Percentiles rank a stretch among this genome's conserved stretches.
These are phyloP conservation scores for Mycena rosella DNA, from an alignment of 768 basidiomycete species.

Conservation along the genomic window DNA sequence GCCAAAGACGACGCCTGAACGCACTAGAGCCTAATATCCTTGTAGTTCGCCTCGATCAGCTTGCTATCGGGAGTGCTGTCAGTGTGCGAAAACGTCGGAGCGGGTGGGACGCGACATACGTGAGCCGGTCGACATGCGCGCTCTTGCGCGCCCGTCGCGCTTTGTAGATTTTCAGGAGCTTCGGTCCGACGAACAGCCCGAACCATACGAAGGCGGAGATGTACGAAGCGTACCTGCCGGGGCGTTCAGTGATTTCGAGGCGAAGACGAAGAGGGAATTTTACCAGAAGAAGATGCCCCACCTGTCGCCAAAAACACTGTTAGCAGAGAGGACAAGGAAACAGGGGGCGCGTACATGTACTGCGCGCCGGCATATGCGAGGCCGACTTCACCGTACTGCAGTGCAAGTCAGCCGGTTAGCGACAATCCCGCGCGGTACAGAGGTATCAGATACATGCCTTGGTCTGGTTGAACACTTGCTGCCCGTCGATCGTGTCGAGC, in stretches of 20 bases:
- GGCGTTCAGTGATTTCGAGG: neutral
- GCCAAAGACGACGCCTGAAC: no score
- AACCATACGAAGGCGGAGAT: slow-evolving; percentile 25
- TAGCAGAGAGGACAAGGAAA: neutral
- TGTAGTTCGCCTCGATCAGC: slow-evolving; percentile 17
- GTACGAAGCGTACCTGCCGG: slow-evolving; percentile 8
- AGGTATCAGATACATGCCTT: neutral
- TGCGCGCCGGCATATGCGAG: slow-evolving; percentile 11
- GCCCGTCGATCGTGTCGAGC: neutral
- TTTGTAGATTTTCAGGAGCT: slow-evolving; percentile 1
- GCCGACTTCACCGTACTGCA: slow-evolving; percentile 1
- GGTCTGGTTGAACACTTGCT: neutral
- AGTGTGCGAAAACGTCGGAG: no score
- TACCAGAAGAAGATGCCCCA: slow-evolving; percentile 14
- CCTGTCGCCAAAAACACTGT: neutral
- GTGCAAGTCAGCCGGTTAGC: no score
- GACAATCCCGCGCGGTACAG: no score
- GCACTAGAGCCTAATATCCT: slow-evolving; percentile 9
- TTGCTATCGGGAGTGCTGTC: neutral
- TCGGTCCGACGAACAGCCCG: slow-evolving; percentile 11
- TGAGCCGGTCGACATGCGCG: slow-evolving; percentile 2
- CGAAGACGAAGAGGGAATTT: neutral
- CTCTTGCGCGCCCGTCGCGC: neutral
- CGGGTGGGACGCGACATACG: neutral
- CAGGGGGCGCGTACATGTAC: neutral